phyloP scores from a whole-genome alignment of 208 protist genomes.

The Leishmania major region DNA sequence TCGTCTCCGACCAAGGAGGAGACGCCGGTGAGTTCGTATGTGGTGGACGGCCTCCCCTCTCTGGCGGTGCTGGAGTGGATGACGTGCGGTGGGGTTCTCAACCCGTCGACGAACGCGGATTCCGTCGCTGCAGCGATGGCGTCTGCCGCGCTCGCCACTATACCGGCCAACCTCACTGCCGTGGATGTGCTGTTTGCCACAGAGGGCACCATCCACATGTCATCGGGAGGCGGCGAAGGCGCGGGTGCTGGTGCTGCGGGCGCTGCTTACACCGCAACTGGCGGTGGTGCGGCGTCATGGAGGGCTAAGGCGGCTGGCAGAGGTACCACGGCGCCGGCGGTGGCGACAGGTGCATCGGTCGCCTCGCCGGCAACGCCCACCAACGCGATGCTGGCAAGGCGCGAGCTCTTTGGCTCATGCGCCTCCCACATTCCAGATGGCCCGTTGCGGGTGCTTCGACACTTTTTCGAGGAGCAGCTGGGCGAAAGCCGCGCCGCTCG shows the following conservation, averaged over 20 bases:
- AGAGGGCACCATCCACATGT: slow-evolving; percentile 22
- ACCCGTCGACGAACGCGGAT: slow-evolving; percentile 11
- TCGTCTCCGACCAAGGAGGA: slow-evolving; percentile 7
- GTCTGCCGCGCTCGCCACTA: slow-evolving; percentile 13
- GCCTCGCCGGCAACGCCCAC: slow-evolving; percentile 7
- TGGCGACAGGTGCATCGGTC: not conserved
- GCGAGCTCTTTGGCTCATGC: slow-evolving; percentile 19
- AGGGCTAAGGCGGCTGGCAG: slow-evolving; percentile 18
- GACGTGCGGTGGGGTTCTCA: slow-evolving; percentile 37
- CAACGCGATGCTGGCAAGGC: slow-evolving; percentile 25
- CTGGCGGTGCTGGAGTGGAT: slow-evolving; percentile 80
- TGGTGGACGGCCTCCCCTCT: slow-evolving; percentile 45
- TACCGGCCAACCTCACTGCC: slow-evolving; percentile 24
- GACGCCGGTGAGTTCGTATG: slow-evolving; percentile 12
- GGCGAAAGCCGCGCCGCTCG: slow-evolving; percentile 56
- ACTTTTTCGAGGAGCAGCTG: slow-evolving; percentile 64
- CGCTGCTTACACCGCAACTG: not conserved
- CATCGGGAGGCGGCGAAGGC: slow-evolving; percentile 13
- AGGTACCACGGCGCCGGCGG: slow-evolving; percentile 6
- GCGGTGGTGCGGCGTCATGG: slow-evolving; percentile 19
- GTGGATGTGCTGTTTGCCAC: slow-evolving; percentile 33
- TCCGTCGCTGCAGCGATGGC: slow-evolving; percentile 19
- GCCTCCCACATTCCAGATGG: slow-evolving; percentile 43
- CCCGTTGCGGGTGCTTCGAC: slow-evolving; percentile 53
- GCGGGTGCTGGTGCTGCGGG: not conserved